Percentiles rank a stretch among this genome's conserved stretches.
These are phyloP conservation scores for Corinectria fuckeliana DNA, from an alignment of 2,329 filamentous ascomycete species.

Conservation along the genomic window DNA sequence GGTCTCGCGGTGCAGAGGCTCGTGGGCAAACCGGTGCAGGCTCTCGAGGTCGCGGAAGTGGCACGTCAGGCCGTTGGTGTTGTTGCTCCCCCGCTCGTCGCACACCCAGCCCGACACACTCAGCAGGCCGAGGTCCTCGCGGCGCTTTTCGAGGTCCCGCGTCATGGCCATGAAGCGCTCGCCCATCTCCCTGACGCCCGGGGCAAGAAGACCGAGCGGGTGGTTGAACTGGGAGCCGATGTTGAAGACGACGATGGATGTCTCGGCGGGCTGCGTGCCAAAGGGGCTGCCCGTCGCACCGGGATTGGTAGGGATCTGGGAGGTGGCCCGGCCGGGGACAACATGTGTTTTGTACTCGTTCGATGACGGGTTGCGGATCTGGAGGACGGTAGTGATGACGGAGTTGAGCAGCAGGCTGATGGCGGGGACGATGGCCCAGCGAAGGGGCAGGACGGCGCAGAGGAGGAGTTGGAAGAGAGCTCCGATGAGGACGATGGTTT, in stretches of 20 bases:
- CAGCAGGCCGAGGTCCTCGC: constrained; percentile 55
- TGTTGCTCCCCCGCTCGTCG: constrained; percentile 46
- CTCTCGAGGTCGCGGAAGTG: constrained; percentile 59
- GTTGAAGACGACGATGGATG: constrained; percentile 51
- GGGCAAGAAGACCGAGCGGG: constrained; percentile 56
- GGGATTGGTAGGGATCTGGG: constrained; percentile 40
- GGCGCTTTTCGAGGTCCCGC: constrained; percentile 41
- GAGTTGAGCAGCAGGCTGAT: constrained; percentile 40
- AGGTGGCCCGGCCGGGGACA: constrained; percentile 43
- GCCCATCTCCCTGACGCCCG: constrained; percentile 49
- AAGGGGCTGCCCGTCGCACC: constrained; percentile 38
- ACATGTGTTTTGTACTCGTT: constrained; percentile 36
- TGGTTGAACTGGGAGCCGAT: constrained; percentile 54
- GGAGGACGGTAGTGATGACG: constrained; percentile 39
- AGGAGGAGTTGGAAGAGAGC: constrained; percentile 45
- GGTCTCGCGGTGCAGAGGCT: constrained; percentile 52
- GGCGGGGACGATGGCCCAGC: constrained; percentile 45
- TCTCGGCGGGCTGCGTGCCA: constrained; percentile 36
- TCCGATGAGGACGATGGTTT: constrained; percentile 42
- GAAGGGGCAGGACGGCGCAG: constrained; percentile 42
- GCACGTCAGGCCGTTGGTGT: constrained; percentile 51
- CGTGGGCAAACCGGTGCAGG: constrained; percentile 60
- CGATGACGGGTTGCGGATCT: constrained; percentile 24
- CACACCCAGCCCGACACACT: constrained; percentile 50
- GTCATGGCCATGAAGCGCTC: constrained; percentile 49